These are phyloP conservation scores for Xylariaceae sp. DNA, from an alignment of 2,329 filamentous ascomycete genomes.

Conservation along the genomic window DNA sequence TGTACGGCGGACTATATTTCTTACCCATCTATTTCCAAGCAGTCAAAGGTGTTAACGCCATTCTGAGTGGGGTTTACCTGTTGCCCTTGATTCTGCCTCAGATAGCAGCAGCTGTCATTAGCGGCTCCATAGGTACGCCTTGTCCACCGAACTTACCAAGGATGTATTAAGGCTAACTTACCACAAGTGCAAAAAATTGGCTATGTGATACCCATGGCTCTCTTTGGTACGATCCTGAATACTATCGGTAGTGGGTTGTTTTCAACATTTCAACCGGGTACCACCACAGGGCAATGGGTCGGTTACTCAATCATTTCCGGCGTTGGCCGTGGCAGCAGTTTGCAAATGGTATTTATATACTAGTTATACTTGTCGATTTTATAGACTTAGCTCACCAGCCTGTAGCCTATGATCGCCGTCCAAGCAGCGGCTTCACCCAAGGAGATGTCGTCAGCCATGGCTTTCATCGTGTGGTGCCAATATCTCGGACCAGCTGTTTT, in stretches of 20 bases:
- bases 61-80: slow-evolving; percentile 19
- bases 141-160: not conserved
- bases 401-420: not conserved
- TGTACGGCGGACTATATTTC: slow-evolving; percentile 14
- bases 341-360: not conserved
- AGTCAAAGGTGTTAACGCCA: slow-evolving; percentile 14
- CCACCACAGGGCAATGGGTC: not conserved
- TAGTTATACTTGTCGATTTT: not conserved
- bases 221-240: no score
- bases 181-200: not conserved
- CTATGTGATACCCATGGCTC: not conserved
- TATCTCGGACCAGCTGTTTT: not conserved
- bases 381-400: not conserved
- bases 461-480: not conserved
- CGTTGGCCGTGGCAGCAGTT: not conserved
- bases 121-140: not conserved
- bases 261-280: not conserved
- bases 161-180: not conserved
- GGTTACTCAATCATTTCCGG: not conserved
- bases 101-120: slow-evolving; percentile 5
- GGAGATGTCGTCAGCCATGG: not conserved
- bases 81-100: slow-evolving; percentile 19
- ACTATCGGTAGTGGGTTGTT: not conserved
- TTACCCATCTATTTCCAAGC: slow-evolving; percentile 6
- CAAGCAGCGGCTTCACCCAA: not conserved